Evolutionary conservation across 148 eudicot genomes (phyloP), one percentile per base, ranked within the genome.

Genomic region (Rhododendron vialii): DNA sequence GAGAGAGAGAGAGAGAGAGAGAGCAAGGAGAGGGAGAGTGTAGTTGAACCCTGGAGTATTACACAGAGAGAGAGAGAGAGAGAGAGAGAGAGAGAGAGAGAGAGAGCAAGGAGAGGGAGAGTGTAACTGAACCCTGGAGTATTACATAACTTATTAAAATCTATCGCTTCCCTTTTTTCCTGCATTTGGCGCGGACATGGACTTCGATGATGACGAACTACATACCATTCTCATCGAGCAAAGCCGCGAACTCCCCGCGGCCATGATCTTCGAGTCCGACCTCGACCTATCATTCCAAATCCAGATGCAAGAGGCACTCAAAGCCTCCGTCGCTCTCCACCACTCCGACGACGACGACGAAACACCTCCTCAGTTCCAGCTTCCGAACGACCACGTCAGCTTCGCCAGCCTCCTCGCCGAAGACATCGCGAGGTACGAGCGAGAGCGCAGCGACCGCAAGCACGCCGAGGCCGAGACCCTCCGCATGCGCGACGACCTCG

Each of bases 291-390:
- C 92, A 33, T 93, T 80, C 86, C 85, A 79, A 26, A 91, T 94
- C 80, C 98, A 94, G 85, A 87, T 93, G 85, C 87, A 92, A 55
- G 98, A 94, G 87, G 95, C 95, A 87, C 81, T 94, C 74, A 73
- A 87, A 38, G 93, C 94, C 38, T 93, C 94, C 17, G 89, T 90
- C 89, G 51, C 93, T 47, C 85, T 83, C 78, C 87, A 85, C 50
- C 84, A 94, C 55, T 51, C 91, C 1, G 61, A 90, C 28, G 5
- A 11, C 10, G 35, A 67, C 2, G 11, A 47, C 50, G 11, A 47
- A 47, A 47, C 35, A 67, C 74, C 17, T 67, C 74, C 74, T 10
- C 74, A 67, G 15, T 67, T 67, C 15, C 14, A 67, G 15, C 28
- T 28, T 67, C 74, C 74, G 1, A 3, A 67, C 35, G 35, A 67